phyloP scores from a whole-genome alignment of 768 basidiomycete species.

The Leucocoprinus leucothites region DNA sequence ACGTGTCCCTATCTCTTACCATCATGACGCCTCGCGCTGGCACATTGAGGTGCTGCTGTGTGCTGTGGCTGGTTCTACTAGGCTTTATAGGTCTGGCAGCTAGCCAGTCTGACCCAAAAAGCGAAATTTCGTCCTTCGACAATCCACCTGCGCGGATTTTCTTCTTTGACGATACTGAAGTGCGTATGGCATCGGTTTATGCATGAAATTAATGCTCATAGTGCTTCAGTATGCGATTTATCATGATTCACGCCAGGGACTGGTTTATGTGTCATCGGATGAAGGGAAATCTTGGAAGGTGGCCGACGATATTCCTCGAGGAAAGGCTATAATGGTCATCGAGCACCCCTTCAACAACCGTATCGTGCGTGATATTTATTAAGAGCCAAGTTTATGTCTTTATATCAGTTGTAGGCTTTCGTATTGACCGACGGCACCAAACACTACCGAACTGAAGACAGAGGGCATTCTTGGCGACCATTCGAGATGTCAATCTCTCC shows the following conservation, averaged over 20 bases:
- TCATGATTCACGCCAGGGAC: conserved; percentile 68
- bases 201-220: conserved; percentile 7
- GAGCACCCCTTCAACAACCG: conserved; percentile 84
- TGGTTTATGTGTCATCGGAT: conserved; percentile 76
- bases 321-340: conserved; percentile 67
- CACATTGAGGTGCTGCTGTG: conserved; percentile 5
- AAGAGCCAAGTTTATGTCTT: background rate
- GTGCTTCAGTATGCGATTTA: conserved; percentile 52
- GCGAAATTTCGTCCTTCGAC: conserved; percentile 51
- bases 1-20: conserved; percentile 6
- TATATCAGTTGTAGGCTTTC: conserved; percentile 62
- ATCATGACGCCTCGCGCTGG: conserved; percentile 1
- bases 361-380: conserved; percentile 45
- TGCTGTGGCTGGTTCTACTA: conserved; percentile 5
- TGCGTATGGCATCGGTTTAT: conserved; percentile 26
- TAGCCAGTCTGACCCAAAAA: conserved; percentile 31
- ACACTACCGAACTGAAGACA: conserved; percentile 88
- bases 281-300: conserved; percentile 76
- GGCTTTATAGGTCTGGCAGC: background rate
- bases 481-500: conserved; percentile 69
- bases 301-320: conserved; percentile 49
- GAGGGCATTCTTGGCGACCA: conserved; percentile 82
- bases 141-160: conserved; percentile 75
- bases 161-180: conserved; percentile 92
- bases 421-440: conserved; percentile 68